Conservation (phyloP, 1,139 yeast genomes). For the Wickerhamiella pararugosa region DNA sequence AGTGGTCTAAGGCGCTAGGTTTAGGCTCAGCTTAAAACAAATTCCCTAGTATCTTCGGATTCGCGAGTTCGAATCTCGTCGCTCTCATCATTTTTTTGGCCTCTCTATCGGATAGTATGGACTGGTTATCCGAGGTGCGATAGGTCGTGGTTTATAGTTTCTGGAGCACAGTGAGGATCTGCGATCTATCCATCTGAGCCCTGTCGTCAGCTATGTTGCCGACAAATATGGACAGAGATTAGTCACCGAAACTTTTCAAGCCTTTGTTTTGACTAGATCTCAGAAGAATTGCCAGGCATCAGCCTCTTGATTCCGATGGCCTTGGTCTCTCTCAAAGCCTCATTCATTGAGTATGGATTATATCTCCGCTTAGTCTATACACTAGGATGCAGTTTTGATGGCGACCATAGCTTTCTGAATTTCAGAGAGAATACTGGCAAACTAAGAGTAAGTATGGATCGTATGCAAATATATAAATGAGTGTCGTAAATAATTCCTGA, state of each 20-base stretch:
- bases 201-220: too few relatives aligned
- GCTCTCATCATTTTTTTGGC: slow-evolving; percentile 1
- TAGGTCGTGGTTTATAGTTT: too few relatives aligned
- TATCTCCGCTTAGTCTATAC: neutral
- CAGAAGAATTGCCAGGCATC: too few relatives aligned
- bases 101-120: too few relatives aligned
- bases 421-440: neutral
- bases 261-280: too few relatives aligned
- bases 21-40: slow-evolving; percentile 7
- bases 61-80: slow-evolving; percentile 8
- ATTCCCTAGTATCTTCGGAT: slow-evolving; percentile 8
- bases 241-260: too few relatives aligned
- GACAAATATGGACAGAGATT: too few relatives aligned
- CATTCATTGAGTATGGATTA: neutral
- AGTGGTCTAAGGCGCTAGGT: slow-evolving; percentile 8
- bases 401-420: neutral
- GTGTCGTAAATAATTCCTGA: neutral
- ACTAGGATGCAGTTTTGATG: neutral
- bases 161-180: too few relatives aligned
- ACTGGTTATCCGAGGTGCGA: too few relatives aligned
- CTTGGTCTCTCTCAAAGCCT: neutral
- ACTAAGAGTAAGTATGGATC: neutral
- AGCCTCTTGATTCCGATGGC: neutral
- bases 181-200: too few relatives aligned
- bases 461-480: neutral